phyloP scores from a whole-genome alignment of 257 asterid species.

The Dorcoceras hygrometricum region DNA sequence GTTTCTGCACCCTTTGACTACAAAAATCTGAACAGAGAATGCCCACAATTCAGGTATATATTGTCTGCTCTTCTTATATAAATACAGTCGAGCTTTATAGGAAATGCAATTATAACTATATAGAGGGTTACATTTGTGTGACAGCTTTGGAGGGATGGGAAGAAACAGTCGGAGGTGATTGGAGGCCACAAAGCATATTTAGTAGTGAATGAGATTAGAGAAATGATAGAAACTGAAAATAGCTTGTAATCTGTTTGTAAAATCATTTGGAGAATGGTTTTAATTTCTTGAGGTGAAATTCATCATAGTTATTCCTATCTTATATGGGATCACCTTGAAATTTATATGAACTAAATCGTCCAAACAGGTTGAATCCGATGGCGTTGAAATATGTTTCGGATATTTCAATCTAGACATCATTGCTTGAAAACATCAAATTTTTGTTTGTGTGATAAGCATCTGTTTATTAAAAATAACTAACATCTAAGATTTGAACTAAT shows the following conservation, averaged over 20 bases:
- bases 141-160: slow-evolving; percentile 86
- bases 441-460: too few species aligned
- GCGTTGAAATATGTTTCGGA: too few species aligned
- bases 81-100: neutral
- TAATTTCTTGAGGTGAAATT: too few species aligned
- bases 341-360: too few species aligned
- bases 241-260: slow-evolving; percentile 25
- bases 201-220: slow-evolving; percentile 76
- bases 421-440: too few species aligned
- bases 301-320: too few species aligned
- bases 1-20: slow-evolving; percentile 32
- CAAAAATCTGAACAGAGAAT: slow-evolving; percentile 66
- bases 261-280: too few species aligned
- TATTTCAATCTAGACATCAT: too few species aligned
- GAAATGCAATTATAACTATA: neutral
- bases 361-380: too few species aligned
- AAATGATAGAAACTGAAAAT: slow-evolving; percentile 68
- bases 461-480: too few species aligned
- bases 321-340: too few species aligned
- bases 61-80: neutral
- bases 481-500: too few species aligned
- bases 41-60: slow-evolving; percentile 91
- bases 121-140: slow-evolving; percentile 4
- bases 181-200: slow-evolving; percentile 82
- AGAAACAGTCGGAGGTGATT: slow-evolving; percentile 78